phyloP scores from a whole-genome alignment of 2,329 filamentous ascomycete species.

The Colletotrichum nymphaeae region DNA sequence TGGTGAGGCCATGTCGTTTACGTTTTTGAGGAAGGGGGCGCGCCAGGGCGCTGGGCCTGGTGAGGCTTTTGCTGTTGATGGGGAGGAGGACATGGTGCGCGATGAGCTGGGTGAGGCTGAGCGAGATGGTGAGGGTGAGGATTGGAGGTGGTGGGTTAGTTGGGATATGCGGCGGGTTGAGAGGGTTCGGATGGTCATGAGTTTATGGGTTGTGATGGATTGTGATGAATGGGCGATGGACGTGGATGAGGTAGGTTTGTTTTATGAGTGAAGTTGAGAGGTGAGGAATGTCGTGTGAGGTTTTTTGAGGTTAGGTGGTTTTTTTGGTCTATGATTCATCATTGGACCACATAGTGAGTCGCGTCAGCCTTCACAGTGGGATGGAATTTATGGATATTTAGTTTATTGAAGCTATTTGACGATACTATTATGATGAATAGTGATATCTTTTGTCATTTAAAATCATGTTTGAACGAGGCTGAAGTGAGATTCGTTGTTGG shows the following conservation, averaged over 20 bases:
- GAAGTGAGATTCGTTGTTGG: no score
- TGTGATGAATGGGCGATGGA: background rate
- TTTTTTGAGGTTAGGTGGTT: background rate
- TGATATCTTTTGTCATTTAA: rapidly evolving
- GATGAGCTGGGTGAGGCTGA: background rate
- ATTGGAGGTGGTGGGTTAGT: conserved; percentile 24
- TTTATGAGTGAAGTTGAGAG: background rate
- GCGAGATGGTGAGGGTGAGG: background rate
- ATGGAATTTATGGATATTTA: no score
- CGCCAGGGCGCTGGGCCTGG: conserved; percentile 63
- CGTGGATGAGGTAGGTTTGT: background rate
- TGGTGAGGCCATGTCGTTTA: conserved; percentile 58
- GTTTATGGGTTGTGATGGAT: background rate
- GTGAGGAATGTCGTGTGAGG: background rate
- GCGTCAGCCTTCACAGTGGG: no score
- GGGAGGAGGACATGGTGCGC: conserved; percentile 41
- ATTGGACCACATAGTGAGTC: background rate
- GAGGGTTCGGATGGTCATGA: conserved; percentile 22
- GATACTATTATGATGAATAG: no score
- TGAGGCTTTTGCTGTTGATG: conserved; percentile 4
- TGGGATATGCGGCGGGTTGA: conserved; percentile 18
- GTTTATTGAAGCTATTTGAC: no score
- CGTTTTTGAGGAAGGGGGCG: conserved; percentile 61
- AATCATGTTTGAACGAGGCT: no score
- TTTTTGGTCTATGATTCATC: background rate